Conservation (phyloP, 2,329 filamentous ascomycete genomes). For the Daldinia sp. region DNA sequence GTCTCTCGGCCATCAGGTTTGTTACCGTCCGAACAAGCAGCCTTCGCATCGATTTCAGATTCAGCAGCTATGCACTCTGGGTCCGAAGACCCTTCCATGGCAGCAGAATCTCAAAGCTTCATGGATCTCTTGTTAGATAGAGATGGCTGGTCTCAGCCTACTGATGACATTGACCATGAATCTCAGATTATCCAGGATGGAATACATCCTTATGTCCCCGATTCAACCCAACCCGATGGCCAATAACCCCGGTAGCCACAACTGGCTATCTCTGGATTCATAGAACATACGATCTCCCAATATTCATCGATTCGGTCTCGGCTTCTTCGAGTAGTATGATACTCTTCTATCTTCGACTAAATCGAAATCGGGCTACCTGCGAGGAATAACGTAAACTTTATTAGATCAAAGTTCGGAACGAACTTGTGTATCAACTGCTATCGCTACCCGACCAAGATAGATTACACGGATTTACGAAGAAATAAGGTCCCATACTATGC, state of each 20-base stretch:
- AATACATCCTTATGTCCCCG: neutral
- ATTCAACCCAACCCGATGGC: neutral
- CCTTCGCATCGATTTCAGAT: neutral
- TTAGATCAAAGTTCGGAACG: neutral
- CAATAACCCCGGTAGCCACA: neutral
- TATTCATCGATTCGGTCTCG: neutral
- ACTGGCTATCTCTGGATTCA: neutral
- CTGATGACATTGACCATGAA: neutral
- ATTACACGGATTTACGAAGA: neutral
- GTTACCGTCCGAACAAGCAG: slow-evolving; percentile 4
- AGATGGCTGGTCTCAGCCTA: slow-evolving; percentile 26
- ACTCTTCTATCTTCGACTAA: neutral
- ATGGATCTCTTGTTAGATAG: slow-evolving; percentile 28
- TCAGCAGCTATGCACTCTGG: neutral
- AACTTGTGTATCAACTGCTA: neutral
- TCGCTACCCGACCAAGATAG: no score
- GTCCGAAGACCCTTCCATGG: slow-evolving; percentile 7
- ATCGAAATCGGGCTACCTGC: neutral
- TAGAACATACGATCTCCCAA: slow-evolving; percentile 10
- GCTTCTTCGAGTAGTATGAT: neutral
- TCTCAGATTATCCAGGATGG: neutral
- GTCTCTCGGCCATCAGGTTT: neutral
- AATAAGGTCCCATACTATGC: neutral
- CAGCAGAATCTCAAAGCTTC: slow-evolving; percentile 13
- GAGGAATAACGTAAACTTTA: neutral